A percentile compares a stretch with the other conserved stretches of the same genome.
Conservation (phyloP, 2,329 filamentous ascomycete species). For the Chalaropsis thielavioides region DNA sequence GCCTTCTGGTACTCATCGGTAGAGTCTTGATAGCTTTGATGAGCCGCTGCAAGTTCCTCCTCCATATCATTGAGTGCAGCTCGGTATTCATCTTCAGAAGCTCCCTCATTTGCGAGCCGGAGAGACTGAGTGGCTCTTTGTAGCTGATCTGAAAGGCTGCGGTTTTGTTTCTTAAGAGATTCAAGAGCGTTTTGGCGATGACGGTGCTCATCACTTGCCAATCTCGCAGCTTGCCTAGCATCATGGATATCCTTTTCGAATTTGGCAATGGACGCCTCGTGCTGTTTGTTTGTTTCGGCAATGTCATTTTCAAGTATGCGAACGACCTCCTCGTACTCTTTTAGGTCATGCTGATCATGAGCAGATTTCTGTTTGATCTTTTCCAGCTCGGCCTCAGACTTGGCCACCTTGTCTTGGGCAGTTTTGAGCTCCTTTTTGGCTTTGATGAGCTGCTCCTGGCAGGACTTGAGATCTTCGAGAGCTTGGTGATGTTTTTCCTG, state of each 20-base stretch:
- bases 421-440: not conserved
- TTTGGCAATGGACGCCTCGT: not conserved
- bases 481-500: not conserved
- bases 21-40: too few relatives aligned
- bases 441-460: not conserved
- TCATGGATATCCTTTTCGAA: not conserved
- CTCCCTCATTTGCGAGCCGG: too few relatives aligned
- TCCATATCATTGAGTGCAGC: too few relatives aligned
- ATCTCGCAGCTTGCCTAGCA: not conserved
- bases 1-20: too few relatives aligned
- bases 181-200: too few relatives aligned
- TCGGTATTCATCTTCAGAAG: too few relatives aligned
- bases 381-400: not conserved
- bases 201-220: too few relatives aligned
- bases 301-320: not conserved
- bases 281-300: not conserved
- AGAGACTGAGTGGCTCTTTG: too few relatives aligned
- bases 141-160: too few relatives aligned
- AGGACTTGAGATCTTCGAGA: not conserved
- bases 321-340: not conserved
- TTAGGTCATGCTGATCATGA: not conserved
- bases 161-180: too few relatives aligned
- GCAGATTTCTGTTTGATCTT: not conserved
- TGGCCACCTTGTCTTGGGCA: not conserved
- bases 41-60: too few relatives aligned